Percentiles rank a stretch among this genome's conserved stretches.
Conservation (phyloP, 2,329 filamentous ascomycete species). For the Cladosporium sp. region DNA sequence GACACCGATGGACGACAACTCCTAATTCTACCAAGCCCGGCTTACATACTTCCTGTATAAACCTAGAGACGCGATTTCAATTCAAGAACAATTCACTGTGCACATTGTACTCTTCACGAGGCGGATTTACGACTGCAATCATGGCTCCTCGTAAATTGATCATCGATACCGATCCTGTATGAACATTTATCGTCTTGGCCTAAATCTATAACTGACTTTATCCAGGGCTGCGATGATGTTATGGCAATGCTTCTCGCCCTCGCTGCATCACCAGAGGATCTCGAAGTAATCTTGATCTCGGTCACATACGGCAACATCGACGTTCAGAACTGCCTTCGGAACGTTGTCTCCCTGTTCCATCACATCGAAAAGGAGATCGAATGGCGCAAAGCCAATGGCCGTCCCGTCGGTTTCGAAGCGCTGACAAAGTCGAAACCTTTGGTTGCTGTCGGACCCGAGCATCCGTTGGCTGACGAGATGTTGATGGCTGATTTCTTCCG, state of each 20-base stretch:
- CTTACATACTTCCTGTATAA: too few relatives aligned
- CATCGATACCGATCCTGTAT: slow-evolving; percentile 91
- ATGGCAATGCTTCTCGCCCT: slow-evolving; percentile 84
- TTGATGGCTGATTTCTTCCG: slow-evolving; percentile 73
- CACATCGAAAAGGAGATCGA: slow-evolving; percentile 82
- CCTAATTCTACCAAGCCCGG: background rate
- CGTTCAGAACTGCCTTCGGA: slow-evolving; percentile 78
- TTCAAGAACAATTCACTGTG: background rate
- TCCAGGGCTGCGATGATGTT: slow-evolving; percentile 80
- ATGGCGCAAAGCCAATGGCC: slow-evolving; percentile 71
- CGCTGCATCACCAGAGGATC: slow-evolving; percentile 73
- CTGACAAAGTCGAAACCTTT: slow-evolving; percentile 65
- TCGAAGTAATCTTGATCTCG: slow-evolving; percentile 80
- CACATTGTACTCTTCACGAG: background rate
- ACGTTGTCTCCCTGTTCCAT: slow-evolving; percentile 86
- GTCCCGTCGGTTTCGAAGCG: slow-evolving; percentile 65
- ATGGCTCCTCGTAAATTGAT: slow-evolving; percentile 64
- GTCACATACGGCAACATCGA: slow-evolving; percentile 93
- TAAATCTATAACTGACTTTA: background rate
- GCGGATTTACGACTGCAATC: background rate
- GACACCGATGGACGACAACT: background rate
- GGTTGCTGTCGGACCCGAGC: slow-evolving; percentile 80
- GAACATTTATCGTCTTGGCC: slow-evolving; percentile 9
- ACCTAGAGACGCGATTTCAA: too few relatives aligned
- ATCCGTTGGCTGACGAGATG: slow-evolving; percentile 77